Evolutionary conservation across 208 protist genomes (phyloP).

Genomic region (Giardia duodenalis): DNA sequence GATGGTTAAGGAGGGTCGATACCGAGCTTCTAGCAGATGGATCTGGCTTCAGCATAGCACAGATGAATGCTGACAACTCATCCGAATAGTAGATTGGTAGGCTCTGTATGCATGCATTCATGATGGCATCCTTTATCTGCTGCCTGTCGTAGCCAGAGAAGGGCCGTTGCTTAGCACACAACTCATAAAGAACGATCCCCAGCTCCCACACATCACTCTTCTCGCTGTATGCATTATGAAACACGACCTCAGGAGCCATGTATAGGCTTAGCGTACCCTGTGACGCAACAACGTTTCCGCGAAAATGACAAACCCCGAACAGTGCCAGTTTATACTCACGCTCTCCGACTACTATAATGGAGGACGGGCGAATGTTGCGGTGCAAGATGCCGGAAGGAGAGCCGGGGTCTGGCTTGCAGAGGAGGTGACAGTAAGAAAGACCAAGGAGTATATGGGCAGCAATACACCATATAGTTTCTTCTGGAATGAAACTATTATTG

Average conservation of each 20-base stretch:
- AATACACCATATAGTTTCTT: neutral
- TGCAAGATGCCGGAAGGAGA: neutral
- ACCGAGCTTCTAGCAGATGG: neutral
- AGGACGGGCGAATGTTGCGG: neutral
- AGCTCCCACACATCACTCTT: slow-evolving; percentile 39
- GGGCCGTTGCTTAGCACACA: slow-evolving; percentile 43
- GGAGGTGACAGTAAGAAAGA: neutral
- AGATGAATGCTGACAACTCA: neutral
- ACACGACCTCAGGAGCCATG: slow-evolving; percentile 66
- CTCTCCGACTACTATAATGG: neutral
- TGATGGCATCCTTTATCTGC: neutral
- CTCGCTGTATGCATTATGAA: slow-evolving; percentile 66
- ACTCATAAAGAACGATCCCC: slow-evolving; percentile 39
- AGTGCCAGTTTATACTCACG: neutral
- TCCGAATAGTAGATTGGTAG: neutral
- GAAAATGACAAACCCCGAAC: neutral
- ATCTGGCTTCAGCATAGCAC: neutral
- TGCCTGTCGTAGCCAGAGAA: neutral
- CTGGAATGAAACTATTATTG: neutral
- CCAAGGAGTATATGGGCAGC: neutral
- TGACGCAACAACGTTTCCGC: neutral
- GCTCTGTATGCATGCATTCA: neutral
- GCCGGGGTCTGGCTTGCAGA: neutral
- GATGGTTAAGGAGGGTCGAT: neutral
- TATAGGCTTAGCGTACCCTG: neutral